These are phyloP conservation scores for Bruguiera hainesii DNA, from an alignment of 441 rosid species.

Conservation along the genomic window DNA sequence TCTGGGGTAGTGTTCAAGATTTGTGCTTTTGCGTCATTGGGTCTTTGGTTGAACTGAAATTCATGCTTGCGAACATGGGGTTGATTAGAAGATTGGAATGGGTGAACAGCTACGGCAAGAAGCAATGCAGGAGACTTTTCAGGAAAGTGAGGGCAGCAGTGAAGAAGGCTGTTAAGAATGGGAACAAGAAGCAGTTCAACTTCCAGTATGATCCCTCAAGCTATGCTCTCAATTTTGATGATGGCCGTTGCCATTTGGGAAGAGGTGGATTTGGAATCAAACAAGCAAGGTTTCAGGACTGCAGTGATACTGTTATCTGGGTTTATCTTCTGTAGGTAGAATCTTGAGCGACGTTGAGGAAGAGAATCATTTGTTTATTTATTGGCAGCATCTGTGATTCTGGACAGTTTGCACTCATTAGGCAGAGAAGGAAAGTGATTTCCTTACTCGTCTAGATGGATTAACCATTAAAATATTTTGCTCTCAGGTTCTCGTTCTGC, in stretches of 20 bases:
- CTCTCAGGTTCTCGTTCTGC: not conserved
- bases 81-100: slow-evolving; percentile 33
- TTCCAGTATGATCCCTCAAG: slow-evolving; percentile 95
- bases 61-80: slow-evolving; percentile 19
- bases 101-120: slow-evolving; percentile 36
- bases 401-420: slow-evolving; percentile 1
- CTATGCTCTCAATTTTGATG: slow-evolving; percentile 89
- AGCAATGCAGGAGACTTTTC: slow-evolving; percentile 41
- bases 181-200: slow-evolving; percentile 34
- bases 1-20: not conserved
- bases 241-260: slow-evolving; percentile 37
- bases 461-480: not conserved
- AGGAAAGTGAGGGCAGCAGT: slow-evolving; percentile 57
- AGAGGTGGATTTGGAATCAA: slow-evolving; percentile 7
- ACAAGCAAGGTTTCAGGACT: slow-evolving; percentile 9
- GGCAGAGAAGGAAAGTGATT: slow-evolving; percentile 2
- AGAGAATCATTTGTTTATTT: not conserved
- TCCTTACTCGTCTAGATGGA: not conserved
- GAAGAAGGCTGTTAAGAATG: slow-evolving; percentile 42
- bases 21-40: slow-evolving; percentile 2
- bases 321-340: slow-evolving; percentile 49
- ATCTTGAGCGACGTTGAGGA: not conserved
- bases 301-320: slow-evolving; percentile 18
- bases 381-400: not conserved
- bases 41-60: not conserved